These are phyloP conservation scores for Rosa persica DNA, from an alignment of 306 rosid genomes.

Conservation along the genomic window DNA sequence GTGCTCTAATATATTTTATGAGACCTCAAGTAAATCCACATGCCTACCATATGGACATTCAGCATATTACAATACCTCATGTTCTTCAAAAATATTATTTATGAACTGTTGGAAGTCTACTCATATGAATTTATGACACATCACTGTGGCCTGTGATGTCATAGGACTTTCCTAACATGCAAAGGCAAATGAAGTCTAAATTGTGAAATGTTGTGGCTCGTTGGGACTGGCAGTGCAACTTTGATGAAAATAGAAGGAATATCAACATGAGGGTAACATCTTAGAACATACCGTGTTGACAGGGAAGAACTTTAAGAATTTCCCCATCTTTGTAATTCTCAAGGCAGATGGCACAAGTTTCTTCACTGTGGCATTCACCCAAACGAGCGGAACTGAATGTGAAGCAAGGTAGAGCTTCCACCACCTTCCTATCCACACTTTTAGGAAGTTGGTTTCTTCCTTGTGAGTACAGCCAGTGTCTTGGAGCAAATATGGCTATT, in stretches of 20 bases:
- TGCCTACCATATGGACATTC: not conserved
- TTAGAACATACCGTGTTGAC: constrained; percentile 34
- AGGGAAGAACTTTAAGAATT: constrained; percentile 41
- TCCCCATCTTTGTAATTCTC: constrained; percentile 46
- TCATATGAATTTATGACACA: not conserved
- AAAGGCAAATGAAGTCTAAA: not conserved
- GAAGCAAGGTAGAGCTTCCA: constrained; percentile 38
- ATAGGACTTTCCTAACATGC: not conserved
- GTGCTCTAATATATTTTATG: not conserved
- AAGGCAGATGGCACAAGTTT: constrained; percentile 49
- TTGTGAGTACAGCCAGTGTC: constrained; percentile 24
- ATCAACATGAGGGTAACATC: not conserved
- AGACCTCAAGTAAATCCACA: not conserved
- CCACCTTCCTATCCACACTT: constrained; percentile 32
- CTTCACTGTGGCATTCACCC: constrained; percentile 25
- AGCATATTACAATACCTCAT: not conserved
- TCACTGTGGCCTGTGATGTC: not conserved
- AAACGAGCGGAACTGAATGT: constrained; percentile 23
- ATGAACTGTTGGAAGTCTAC: not conserved
- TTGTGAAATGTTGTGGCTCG: not conserved
- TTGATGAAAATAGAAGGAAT: constrained; percentile 2
- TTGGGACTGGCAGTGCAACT: not conserved
- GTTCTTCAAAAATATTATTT: not conserved
- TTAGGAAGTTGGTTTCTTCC: constrained; percentile 24
- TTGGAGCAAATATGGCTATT: constrained; percentile 28